These are phyloP conservation scores for Candida glucosophila DNA, from an alignment of 1,139 yeast genomes.

Conservation along the genomic window DNA sequence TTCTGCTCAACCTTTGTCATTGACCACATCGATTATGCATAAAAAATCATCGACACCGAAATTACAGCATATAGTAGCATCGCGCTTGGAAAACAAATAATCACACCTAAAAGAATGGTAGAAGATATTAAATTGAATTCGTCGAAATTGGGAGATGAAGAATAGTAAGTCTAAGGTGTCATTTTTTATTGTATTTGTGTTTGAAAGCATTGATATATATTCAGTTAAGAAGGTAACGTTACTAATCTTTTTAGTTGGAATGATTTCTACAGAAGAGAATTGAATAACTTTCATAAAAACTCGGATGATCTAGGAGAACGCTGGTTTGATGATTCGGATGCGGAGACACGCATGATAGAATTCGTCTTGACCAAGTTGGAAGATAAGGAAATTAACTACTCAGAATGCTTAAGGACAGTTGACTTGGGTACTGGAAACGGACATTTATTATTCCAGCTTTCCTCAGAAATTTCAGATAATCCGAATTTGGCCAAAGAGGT, in stretches of 20 bases:
- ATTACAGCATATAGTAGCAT: too few relatives aligned
- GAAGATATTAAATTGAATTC: constrained; percentile 54
- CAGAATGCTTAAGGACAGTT: constrained; percentile 33
- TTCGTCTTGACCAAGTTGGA: constrained; percentile 38
- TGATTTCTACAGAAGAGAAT: constrained; percentile 68
- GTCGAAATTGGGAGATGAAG: constrained; percentile 70
- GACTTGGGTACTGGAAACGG: constrained; percentile 98
- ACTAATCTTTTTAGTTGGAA: constrained; percentile 62
- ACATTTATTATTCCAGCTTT: constrained; percentile 64
- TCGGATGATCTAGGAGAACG: constrained; percentile 86
- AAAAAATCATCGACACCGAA: too few relatives aligned
- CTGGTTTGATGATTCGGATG: constrained; percentile 93
- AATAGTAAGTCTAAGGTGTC: constrained; percentile 64
- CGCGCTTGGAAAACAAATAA: too few relatives aligned
- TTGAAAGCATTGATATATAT: neutral
- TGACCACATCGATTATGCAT: too few relatives aligned
- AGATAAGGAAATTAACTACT: constrained; percentile 19
- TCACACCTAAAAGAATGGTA: constrained; percentile 15
- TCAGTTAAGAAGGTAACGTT: too few relatives aligned
- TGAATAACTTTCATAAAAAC: constrained; percentile 59
- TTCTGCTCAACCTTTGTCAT: too few relatives aligned
- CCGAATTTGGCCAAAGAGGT: constrained; percentile 34
- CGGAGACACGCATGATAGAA: constrained; percentile 72
- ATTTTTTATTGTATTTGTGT: too few relatives aligned
- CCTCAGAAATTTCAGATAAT: constrained; percentile 40